Percentiles rank a stretch among this genome's conserved stretches.
Evolutionary conservation across 1,139 yeast genomes (phyloP).

Genomic region (Kodamaea ohmeri): DNA sequence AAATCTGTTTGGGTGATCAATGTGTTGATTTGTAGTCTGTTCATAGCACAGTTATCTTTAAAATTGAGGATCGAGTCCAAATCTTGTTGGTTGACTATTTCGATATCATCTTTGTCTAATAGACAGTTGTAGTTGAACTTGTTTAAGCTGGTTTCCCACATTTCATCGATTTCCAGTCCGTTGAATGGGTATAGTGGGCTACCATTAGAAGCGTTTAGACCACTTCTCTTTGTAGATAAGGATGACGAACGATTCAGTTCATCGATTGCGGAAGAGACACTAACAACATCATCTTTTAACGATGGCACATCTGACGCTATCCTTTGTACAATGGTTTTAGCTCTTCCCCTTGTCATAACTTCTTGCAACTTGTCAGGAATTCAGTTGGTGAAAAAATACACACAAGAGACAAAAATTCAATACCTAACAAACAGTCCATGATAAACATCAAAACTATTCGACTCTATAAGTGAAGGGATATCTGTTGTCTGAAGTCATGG

Average conservation of each 20-base stretch:
- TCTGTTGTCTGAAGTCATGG: too few species aligned
- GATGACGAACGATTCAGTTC: constrained; percentile 18
- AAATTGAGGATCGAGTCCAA: constrained; percentile 38
- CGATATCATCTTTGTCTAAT: constrained; percentile 32
- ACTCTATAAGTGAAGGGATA: too few species aligned
- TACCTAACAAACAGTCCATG: too few species aligned
- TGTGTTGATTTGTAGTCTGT: constrained; percentile 30
- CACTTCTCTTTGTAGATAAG: constrained; percentile 1
- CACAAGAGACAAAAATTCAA: not conserved
- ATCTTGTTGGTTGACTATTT: constrained; percentile 28
- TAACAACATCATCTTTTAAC: constrained; percentile 20
- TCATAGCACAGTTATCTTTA: constrained; percentile 36
- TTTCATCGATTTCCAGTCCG: constrained; percentile 27
- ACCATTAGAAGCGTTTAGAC: not conserved
- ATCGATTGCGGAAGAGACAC: constrained; percentile 13
- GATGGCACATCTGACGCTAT: constrained; percentile 41
- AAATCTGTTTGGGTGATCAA: constrained; percentile 42
- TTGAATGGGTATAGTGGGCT: constrained; percentile 36
- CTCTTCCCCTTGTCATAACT: constrained; percentile 38
- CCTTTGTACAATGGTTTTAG: constrained; percentile 50
- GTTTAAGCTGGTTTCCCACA: constrained; percentile 34
- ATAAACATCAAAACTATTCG: not conserved
- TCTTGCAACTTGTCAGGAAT: not conserved
- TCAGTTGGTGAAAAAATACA: not conserved
- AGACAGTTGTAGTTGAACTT: constrained; percentile 39